phyloP scores from a whole-genome alignment of 2,329 filamentous ascomycete genomes.

The Leptographium lundbergii region DNA sequence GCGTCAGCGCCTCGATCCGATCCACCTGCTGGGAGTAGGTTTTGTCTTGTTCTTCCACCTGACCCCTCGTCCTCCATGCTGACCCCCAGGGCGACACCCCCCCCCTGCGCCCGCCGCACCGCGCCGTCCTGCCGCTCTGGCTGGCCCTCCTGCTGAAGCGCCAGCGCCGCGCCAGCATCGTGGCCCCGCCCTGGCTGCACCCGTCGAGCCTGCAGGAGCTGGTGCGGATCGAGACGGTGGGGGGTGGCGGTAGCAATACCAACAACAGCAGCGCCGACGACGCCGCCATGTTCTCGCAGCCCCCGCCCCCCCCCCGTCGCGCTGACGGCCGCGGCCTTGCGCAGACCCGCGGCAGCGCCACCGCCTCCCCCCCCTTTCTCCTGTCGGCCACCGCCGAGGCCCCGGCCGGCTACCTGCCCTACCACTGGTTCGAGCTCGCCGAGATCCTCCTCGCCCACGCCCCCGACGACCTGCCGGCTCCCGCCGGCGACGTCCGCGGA shows the following conservation, averaged over 20 bases:
- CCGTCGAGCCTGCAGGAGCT: constrained; percentile 63
- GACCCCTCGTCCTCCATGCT: constrained; percentile 13
- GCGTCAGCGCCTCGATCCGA: constrained; percentile 74
- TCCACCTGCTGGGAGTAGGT: constrained; percentile 76
- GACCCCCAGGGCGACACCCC: constrained; percentile 58
- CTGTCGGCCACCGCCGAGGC: constrained; percentile 59
- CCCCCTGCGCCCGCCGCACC: constrained; percentile 66
- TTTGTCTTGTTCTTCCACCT: constrained; percentile 9
- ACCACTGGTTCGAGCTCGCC: constrained; percentile 88
- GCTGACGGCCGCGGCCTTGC: constrained; percentile 36
- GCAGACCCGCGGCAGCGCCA: constrained; percentile 9
- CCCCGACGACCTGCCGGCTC: constrained; percentile 60
- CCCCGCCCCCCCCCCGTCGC: constrained; percentile 51
- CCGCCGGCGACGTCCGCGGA: constrained; percentile 60
- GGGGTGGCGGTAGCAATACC: neutral
- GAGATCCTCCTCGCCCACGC: constrained; percentile 80
- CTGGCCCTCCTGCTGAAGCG: constrained; percentile 89
- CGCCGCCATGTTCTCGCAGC: constrained; percentile 55
- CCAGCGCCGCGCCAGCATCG: constrained; percentile 84
- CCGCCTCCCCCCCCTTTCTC: constrained; percentile 57
- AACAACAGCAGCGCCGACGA: neutral
- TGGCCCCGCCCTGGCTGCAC: constrained; percentile 81
- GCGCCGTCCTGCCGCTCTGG: constrained; percentile 76
- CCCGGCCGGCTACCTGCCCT: constrained; percentile 62
- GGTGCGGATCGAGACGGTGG: constrained; percentile 59